Percentiles rank a stretch among this genome's conserved stretches.
phyloP scores from a whole-genome alignment of 306 rosid genomes.

The Lotus japonicus region DNA sequence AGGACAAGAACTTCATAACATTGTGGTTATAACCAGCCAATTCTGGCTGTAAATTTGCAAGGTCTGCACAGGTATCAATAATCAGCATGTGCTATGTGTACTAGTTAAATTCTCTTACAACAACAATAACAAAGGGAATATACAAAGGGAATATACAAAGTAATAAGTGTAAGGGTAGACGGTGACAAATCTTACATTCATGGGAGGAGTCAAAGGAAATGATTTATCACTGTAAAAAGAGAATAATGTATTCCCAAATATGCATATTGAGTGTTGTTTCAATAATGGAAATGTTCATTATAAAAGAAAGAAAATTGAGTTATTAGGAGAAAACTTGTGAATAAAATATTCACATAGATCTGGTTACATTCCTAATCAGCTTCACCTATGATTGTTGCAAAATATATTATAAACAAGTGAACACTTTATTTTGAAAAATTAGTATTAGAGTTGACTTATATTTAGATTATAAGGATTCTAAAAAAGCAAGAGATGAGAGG shows the following conservation, averaged over 20 bases:
- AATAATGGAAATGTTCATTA: too few relatives aligned
- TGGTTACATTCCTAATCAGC: neutral
- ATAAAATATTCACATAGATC: neutral
- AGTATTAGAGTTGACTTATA: slow-evolving; percentile 16
- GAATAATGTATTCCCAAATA: too few relatives aligned
- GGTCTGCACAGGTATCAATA: slow-evolving; percentile 39
- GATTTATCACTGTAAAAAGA: too few relatives aligned
- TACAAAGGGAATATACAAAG: slow-evolving; percentile 7
- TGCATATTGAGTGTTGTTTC: too few relatives aligned
- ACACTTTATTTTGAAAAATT: neutral
- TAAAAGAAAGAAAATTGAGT: too few relatives aligned
- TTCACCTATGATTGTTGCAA: slow-evolving; percentile 5
- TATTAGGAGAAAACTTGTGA: too few relatives aligned
- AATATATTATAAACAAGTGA: slow-evolving; percentile 4
- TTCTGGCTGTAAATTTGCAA: slow-evolving; percentile 23
- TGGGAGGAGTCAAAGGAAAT: neutral
- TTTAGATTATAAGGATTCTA: neutral
- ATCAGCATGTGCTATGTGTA: slow-evolving; percentile 36
- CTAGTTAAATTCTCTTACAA: slow-evolving; percentile 11
- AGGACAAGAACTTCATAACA: slow-evolving; percentile 16
- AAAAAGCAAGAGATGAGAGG: neutral
- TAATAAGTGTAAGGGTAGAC: neutral
- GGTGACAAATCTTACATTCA: slow-evolving; percentile 4
- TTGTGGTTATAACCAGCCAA: slow-evolving; percentile 12
- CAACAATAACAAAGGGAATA: neutral